A percentile compares a stretch with the other conserved stretches of the same genome.
phyloP scores from a whole-genome alignment of 116 monocot species.

The Zostera marina region DNA sequence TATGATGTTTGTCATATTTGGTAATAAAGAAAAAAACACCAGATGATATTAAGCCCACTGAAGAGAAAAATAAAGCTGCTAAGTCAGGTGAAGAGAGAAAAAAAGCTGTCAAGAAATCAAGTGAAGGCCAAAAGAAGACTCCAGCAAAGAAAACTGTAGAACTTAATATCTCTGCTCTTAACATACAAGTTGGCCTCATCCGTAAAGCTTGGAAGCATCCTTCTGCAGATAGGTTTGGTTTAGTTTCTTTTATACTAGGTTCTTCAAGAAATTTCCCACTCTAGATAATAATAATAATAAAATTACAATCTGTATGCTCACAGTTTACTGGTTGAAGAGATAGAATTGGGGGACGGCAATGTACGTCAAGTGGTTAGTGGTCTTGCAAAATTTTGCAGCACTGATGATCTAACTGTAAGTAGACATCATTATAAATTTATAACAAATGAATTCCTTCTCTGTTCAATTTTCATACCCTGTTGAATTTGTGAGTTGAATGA shows the following conservation, averaged over 20 bases:
- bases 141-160: slow-evolving; percentile 39
- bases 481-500: not conserved
- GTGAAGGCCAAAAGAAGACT: slow-evolving; percentile 29
- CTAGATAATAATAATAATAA: too few species aligned
- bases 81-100: slow-evolving; percentile 21
- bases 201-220: slow-evolving; percentile 93
- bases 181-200: slow-evolving; percentile 84
- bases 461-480: not conserved
- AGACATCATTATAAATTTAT: not conserved
- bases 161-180: slow-evolving; percentile 42
- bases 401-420: slow-evolving; percentile 72
- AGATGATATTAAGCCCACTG: slow-evolving; percentile 20
- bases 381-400: slow-evolving; percentile 76
- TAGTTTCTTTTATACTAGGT: not conserved
- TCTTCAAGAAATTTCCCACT: not conserved
- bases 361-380: slow-evolving; percentile 94
- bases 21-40: slow-evolving; percentile 28
- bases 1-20: not conserved
- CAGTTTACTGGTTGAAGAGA: slow-evolving; percentile 95
- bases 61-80: slow-evolving; percentile 27
- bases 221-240: slow-evolving; percentile 81
- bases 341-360: slow-evolving; percentile 75
- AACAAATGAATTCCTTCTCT: not conserved
- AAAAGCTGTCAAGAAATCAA: slow-evolving; percentile 11
- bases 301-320: not conserved